Evolutionary conservation across 2,329 filamentous ascomycete genomes (phyloP).

Genomic region (Calonectria montana): DNA sequence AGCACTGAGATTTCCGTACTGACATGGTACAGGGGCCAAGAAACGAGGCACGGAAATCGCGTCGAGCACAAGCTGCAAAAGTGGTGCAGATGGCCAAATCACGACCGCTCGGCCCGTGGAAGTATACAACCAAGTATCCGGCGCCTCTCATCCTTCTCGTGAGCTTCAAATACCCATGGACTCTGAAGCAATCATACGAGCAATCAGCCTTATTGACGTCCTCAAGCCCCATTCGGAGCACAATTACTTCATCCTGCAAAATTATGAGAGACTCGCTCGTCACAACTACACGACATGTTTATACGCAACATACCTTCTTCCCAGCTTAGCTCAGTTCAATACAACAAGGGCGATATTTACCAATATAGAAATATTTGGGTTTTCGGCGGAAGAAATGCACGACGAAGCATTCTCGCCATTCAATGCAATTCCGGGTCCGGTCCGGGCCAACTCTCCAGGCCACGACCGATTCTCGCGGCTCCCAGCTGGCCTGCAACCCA

Average conservation of each 20-base stretch:
- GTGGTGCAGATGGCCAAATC: background rate
- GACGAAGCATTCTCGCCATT: conserved; percentile 3
- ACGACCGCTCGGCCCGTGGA: background rate
- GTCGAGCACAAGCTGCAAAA: background rate
- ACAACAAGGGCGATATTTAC: background rate
- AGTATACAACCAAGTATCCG: background rate
- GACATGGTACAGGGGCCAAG: background rate
- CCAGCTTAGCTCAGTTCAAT: background rate
- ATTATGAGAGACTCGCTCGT: background rate
- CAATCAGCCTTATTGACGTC: background rate
- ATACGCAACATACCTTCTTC: background rate
- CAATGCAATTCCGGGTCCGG: background rate
- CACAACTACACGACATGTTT: background rate
- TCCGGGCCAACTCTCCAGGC: background rate
- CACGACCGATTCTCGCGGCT: background rate
- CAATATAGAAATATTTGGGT: background rate
- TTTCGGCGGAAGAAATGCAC: background rate
- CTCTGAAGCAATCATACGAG: background rate
- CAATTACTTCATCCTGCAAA: background rate
- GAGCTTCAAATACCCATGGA: background rate
- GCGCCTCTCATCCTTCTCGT: background rate
- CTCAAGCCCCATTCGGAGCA: background rate
- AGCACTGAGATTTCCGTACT: background rate
- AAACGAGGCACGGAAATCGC: background rate
- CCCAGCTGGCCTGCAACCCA: background rate